These are phyloP conservation scores for Suhomyces bokatorum DNA, from an alignment of 1,139 yeast species.

Conservation along the genomic window DNA sequence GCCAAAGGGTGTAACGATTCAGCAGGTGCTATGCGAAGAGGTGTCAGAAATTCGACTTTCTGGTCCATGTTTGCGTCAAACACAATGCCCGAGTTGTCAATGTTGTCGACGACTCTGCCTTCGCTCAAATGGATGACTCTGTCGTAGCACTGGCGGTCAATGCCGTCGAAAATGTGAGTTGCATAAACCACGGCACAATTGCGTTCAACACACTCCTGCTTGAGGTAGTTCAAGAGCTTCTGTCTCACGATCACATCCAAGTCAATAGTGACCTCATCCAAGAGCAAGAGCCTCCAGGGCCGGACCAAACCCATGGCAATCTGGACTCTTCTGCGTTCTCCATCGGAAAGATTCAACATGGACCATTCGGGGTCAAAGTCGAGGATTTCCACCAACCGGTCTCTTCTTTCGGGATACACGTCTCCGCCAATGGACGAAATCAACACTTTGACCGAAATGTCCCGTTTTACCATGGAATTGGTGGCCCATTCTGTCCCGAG, in stretches of 20 bases:
- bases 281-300: slow-evolving; percentile 81
- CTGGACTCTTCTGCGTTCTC: slow-evolving; percentile 92
- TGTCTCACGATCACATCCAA: slow-evolving; percentile 89
- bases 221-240: slow-evolving; percentile 66
- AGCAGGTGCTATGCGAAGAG: slow-evolving; percentile 26
- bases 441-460: slow-evolving; percentile 79
- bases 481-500: slow-evolving; percentile 98
- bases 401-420: slow-evolving; percentile 69
- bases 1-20: slow-evolving; percentile 72
- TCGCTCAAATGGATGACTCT: slow-evolving; percentile 74
- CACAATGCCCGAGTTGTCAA: slow-evolving; percentile 27
- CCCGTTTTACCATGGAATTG: slow-evolving; percentile 85
- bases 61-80: slow-evolving; percentile 23
- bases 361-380: slow-evolving; percentile 90
- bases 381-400: slow-evolving; percentile 66
- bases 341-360: slow-evolving; percentile 90
- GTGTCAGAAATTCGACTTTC: slow-evolving; percentile 31
- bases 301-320: slow-evolving; percentile 87
- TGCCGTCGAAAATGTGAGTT: slow-evolving; percentile 94
- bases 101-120: slow-evolving; percentile 49
- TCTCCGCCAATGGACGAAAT: slow-evolving; percentile 85
- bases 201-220: slow-evolving; percentile 65
- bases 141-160: slow-evolving; percentile 82
- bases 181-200: slow-evolving; percentile 82
- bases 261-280: slow-evolving; percentile 96